Evolutionary conservation across 495 filamentous ascomycete genomes (phyloP), one percentile per base, ranked within the genome.

Genomic region (Neurospora hispaniola): DNA sequence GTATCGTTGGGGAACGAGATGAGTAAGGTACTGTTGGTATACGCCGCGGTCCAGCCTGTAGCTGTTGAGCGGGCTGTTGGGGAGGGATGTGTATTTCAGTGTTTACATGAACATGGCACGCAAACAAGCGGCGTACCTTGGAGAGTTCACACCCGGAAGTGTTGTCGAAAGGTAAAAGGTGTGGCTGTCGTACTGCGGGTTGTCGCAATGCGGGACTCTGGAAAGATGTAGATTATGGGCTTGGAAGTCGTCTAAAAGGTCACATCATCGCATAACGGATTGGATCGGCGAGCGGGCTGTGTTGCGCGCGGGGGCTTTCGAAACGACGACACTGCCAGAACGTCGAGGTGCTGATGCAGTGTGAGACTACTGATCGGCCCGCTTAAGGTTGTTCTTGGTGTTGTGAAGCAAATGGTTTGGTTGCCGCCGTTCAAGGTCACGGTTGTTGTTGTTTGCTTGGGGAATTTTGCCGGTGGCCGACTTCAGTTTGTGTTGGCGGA

Each of bases 181-280:
- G 54, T 35, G 54, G 54, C 27, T 38, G 23, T 66, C 54, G 54
- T 66, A 66, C 69, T 42, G 59, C 54, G 38, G 40, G 7, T 31
- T 69, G 71, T 35, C 38, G 48, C 35, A 72, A 72, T 23, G 48
- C 23, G 23, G 39, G 59, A 69, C 41, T 42, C 54, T 69, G 71
- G 31, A 66, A 68, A 66, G 54, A 66, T 66, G 54, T 66, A 66
- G 54, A 35, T 66, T 18, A 35, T 66, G 70, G 59, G 40, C 40
- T 73, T 74, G 54, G 44, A 71, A 68, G 74, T 69, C 54, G 75
- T 71, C 23, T 69, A 62, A 46, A 71, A 48, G 71, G 78, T 81
- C 80, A 81, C 80, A 80, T 81, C 74, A 81, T 81, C 76, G 79
- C 74, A 76, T 69, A 8, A 35, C 54, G 27, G 3, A 38, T 66